phyloP scores from a whole-genome alignment of 331 rosid species.

The Malus hybrid region DNA sequence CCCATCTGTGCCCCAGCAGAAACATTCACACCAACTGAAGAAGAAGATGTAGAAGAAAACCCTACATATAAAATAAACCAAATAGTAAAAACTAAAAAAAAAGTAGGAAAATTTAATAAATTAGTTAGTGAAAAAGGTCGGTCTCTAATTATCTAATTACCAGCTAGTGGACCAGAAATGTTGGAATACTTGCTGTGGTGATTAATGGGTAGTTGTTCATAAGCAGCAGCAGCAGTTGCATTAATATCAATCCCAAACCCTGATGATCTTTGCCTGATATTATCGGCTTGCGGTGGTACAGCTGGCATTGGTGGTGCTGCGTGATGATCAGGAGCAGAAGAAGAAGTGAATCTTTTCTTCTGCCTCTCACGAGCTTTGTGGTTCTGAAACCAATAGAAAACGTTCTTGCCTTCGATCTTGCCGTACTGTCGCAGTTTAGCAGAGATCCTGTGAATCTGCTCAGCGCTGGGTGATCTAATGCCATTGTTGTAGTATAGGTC shows the following conservation, averaged over 20 bases:
- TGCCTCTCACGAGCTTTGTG: constrained; percentile 97
- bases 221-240: background rate
- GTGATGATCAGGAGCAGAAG: constrained; percentile 22
- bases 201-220: background rate
- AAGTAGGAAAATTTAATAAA: background rate
- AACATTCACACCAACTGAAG: constrained; percentile 49
- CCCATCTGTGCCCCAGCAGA: constrained; percentile 51
- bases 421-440: constrained; percentile 87
- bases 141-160: background rate
- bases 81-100: background rate
- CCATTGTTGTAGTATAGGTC: constrained; percentile 98
- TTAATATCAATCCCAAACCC: background rate
- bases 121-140: background rate
- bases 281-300: background rate
- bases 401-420: constrained; percentile 94
- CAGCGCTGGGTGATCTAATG: constrained; percentile 88
- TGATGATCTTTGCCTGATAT: background rate
- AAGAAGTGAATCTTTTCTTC: constrained; percentile 68
- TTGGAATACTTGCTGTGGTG: constrained; percentile 15
- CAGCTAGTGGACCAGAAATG: background rate
- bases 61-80: constrained; percentile 19
- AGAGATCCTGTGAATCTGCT: constrained; percentile 96
- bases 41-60: constrained; percentile 40
- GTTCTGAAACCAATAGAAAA: constrained; percentile 97
- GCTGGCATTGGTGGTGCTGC: background rate